Evolutionary conservation across 2,329 filamentous ascomycete genomes (phyloP).

Genomic region (Drechslerella dactyloides): DNA sequence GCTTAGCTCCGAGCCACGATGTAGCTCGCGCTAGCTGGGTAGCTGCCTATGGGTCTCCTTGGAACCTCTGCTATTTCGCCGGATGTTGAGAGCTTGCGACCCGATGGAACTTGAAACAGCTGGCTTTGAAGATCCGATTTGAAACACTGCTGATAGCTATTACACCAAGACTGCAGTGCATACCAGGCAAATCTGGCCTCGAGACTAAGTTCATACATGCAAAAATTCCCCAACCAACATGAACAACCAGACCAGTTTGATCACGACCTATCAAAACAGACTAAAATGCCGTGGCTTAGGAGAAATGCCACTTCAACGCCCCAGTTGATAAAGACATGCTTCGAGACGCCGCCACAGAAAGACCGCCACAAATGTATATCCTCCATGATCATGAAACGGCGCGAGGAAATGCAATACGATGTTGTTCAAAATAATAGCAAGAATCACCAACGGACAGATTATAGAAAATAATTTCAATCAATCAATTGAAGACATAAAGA

Average conservation of each 20-base stretch:
- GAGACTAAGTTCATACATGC: not conserved
- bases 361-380: conserved; percentile 24
- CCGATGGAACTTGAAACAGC: conserved; percentile 32
- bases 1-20: not conserved
- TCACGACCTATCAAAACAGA: conserved; percentile 9
- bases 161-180: not conserved
- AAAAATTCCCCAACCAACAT: conserved; percentile 18
- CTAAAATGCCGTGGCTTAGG: conserved; percentile 2
- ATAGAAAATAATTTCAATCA: conserved; percentile 3
- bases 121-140: not conserved
- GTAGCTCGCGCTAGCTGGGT: not conserved
- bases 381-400: conserved; percentile 27
- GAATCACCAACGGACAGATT: not conserved
- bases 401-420: conserved; percentile 15
- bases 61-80: not conserved
- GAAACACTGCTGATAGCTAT: not conserved
- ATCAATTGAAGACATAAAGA: not conserved
- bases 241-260: conserved; percentile 12
- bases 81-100: not conserved
- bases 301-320: conserved; percentile 40
- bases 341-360: conserved; percentile 38
- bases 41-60: not conserved
- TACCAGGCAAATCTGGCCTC: not conserved
- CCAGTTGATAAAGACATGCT: conserved; percentile 42
- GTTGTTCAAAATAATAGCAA: conserved; percentile 20